phyloP scores from a whole-genome alignment of 441 rosid species.

The Gossypium schwendimanii region DNA sequence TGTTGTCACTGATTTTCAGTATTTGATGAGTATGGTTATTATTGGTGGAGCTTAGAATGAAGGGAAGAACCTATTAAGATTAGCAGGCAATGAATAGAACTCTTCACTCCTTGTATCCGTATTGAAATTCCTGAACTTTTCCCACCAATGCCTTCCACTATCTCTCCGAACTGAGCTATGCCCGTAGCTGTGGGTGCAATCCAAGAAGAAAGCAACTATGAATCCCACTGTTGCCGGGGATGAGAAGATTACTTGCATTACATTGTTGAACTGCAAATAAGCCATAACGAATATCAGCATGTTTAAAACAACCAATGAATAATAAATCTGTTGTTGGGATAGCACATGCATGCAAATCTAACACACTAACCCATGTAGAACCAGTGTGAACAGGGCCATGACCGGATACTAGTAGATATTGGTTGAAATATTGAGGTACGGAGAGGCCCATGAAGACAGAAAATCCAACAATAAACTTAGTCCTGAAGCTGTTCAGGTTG shows the following conservation, averaged over 20 bases:
- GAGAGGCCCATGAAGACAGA: conserved; percentile 78
- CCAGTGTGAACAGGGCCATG: conserved; percentile 54
- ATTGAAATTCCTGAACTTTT: conserved; percentile 42
- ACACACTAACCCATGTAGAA: conserved; percentile 39
- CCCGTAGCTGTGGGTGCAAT: conserved; percentile 51
- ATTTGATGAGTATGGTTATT: background rate
- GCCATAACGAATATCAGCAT: background rate
- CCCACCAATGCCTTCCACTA: conserved; percentile 88
- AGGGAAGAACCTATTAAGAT: conserved; percentile 76
- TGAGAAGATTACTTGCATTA: conserved; percentile 72
- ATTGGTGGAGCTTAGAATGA: conserved; percentile 36
- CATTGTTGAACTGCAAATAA: conserved; percentile 61
- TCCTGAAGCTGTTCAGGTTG: conserved; percentile 73
- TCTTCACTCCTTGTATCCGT: conserved; percentile 58
- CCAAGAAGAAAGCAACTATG: conserved; percentile 47
- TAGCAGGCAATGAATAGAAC: conserved; percentile 60
- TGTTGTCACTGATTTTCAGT: background rate
- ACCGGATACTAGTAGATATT: conserved; percentile 41
- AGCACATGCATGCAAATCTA: background rate
- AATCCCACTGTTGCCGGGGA: conserved; percentile 75
- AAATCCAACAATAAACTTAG: conserved; percentile 67
- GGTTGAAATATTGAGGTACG: conserved; percentile 62
- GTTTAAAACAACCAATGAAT: background rate
- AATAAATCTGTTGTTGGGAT: background rate
- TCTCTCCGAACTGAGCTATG: conserved; percentile 46